A percentile compares a stretch with the other conserved stretches of the same genome.
phyloP scores from a whole-genome alignment of 805 yeast species.

The Saccharomycopsis sp. region DNA sequence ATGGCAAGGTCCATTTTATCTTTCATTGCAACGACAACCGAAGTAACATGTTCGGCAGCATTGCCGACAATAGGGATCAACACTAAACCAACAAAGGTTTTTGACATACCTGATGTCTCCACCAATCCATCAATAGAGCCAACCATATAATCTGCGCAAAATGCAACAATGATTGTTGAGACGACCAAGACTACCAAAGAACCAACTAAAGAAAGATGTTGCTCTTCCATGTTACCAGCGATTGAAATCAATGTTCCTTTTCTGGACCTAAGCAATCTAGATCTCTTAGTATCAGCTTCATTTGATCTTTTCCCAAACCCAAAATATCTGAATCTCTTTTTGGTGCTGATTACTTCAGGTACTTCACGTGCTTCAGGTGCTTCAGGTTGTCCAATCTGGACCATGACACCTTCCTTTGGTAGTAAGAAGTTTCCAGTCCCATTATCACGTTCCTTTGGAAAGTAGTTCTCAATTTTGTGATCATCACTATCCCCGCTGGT shows the following conservation, averaged over 20 bases:
- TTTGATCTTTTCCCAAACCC: no score
- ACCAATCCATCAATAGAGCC: conserved; percentile 90
- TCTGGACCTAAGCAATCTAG: neutral
- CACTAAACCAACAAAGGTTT: conserved; percentile 90
- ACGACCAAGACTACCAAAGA: conserved; percentile 43
- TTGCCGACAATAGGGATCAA: conserved; percentile 95
- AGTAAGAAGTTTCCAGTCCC: neutral
- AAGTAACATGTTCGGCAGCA: conserved; percentile 98
- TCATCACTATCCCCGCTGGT: conserved; percentile 27
- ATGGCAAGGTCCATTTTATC: conserved; percentile 96
- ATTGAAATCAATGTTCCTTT: conserved; percentile 14
- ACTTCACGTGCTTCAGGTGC: neutral
- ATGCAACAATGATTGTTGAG: conserved; percentile 72
- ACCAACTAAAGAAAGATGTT: conserved; percentile 38
- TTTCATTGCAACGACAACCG: conserved; percentile 88
- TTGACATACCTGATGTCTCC: conserved; percentile 73
- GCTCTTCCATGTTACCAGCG: conserved; percentile 24
- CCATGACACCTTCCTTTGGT: neutral
- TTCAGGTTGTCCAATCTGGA: neutral
- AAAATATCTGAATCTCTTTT: no score
- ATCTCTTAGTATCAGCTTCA: neutral
- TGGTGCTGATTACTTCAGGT: no score
- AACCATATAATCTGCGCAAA: conserved; percentile 90
- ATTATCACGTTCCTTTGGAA: neutral
- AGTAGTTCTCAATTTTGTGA: neutral